A percentile compares a stretch with the other conserved stretches of the same genome.
Conservation (phyloP, 345 rosid species). For the Psidium friedrichsthalianum region DNA sequence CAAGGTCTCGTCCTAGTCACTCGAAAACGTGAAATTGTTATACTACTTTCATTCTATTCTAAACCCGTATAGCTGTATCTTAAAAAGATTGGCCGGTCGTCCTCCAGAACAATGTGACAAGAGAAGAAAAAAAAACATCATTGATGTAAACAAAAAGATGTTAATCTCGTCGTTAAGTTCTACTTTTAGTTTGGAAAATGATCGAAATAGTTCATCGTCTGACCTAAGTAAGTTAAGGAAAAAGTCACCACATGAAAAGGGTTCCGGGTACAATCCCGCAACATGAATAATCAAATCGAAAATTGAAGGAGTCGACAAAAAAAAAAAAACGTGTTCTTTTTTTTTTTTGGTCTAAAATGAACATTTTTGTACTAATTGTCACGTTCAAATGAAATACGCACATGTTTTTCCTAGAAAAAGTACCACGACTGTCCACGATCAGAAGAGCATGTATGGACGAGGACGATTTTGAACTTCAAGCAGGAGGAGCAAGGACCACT, state of each 20-base stretch:
- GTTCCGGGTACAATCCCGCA: neutral
- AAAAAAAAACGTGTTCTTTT: neutral
- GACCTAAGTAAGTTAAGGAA: neutral
- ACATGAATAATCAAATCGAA: neutral
- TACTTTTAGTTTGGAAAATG: neutral
- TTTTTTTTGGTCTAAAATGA: neutral
- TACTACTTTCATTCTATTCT: neutral
- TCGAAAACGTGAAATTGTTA: neutral
- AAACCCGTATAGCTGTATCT: rapidly evolving
- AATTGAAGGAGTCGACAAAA: neutral
- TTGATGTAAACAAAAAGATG: neutral
- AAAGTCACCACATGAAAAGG: neutral
- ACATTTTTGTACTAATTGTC: neutral
- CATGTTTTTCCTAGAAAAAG: neutral
- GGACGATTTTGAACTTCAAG: neutral
- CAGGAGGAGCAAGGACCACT: neutral
- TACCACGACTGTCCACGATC: neutral
- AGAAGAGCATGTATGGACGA: neutral
- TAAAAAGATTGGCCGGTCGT: neutral
- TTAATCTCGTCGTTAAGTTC: neutral
- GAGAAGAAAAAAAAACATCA: neutral
- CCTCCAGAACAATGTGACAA: neutral
- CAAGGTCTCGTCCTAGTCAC: neutral
- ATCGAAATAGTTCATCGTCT: neutral
- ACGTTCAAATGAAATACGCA: neutral